Conservation (phyloP, 208 protist species). For the Trypanosoma brucei region DNA sequence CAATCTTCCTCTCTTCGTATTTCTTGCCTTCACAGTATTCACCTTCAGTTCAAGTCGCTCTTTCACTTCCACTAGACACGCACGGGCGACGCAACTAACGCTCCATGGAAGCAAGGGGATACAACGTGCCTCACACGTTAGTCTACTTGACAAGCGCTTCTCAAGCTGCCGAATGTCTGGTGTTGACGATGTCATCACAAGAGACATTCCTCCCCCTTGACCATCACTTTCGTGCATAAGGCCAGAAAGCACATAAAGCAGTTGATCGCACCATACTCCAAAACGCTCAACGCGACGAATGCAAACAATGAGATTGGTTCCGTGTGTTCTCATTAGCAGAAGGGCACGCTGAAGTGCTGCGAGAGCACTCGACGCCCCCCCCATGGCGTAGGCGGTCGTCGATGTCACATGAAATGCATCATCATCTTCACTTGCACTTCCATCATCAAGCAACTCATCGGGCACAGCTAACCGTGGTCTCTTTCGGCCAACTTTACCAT, state of each 20-base stretch:
- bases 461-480: not conserved
- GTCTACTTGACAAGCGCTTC: constrained; percentile 77
- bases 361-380: constrained; percentile 63
- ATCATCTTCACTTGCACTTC: constrained; percentile 11
- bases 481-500: not conserved
- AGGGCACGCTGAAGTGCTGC: constrained; percentile 70
- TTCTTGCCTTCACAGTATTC: not conserved
- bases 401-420: constrained; percentile 39
- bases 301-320: constrained; percentile 67
- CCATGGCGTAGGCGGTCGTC: constrained; percentile 49
- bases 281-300: constrained; percentile 73
- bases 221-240: constrained; percentile 81
- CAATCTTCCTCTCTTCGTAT: not conserved
- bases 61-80: constrained; percentile 35
- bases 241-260: constrained; percentile 79
- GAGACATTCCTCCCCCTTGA: constrained; percentile 47
- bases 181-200: constrained; percentile 63
- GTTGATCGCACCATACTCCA: constrained; percentile 75
- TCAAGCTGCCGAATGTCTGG: constrained; percentile 74
- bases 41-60: constrained; percentile 21
- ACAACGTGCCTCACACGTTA: constrained; percentile 75
- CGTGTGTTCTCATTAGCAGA: constrained; percentile 54
- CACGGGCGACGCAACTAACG: constrained; percentile 36
- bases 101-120: constrained; percentile 76
- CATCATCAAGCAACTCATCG: constrained; percentile 3